Evolutionary conservation across 345 rosid species (phyloP).

Genomic region (Eucalyptus shirleyi): DNA sequence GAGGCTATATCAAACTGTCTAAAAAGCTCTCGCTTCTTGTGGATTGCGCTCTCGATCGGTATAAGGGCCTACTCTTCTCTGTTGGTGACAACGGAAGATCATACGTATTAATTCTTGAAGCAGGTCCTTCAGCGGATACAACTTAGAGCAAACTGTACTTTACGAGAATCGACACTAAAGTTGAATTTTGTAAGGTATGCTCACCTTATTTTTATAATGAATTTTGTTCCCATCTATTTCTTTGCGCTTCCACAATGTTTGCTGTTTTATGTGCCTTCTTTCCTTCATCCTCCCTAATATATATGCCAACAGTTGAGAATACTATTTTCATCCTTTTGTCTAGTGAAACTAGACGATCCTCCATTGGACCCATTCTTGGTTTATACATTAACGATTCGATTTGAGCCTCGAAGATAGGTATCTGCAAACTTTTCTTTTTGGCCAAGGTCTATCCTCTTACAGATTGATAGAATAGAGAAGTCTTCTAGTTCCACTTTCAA

Average conservation of each 20-base stretch:
- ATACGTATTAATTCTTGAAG: constrained; percentile 81
- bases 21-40: constrained; percentile 65
- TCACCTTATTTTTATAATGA: background rate
- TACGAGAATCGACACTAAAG: constrained; percentile 75
- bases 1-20: constrained; percentile 86
- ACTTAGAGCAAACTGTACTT: constrained; percentile 79
- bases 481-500: background rate
- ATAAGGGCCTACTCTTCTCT: constrained; percentile 84
- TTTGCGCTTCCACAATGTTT: background rate
- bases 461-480: background rate
- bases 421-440: background rate
- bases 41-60: constrained; percentile 85
- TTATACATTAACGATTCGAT: constrained; percentile 77
- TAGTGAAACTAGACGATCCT: constrained; percentile 90
- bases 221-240: background rate
- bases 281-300: background rate
- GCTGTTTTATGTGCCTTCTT: background rate
- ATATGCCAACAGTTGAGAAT: constrained; percentile 60
- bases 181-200: constrained; percentile 75
- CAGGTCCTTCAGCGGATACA: constrained; percentile 82
- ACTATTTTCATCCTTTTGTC: constrained; percentile 84
- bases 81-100: constrained; percentile 96
- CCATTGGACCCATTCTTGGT: constrained; percentile 90
- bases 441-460: background rate
- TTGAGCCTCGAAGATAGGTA: constrained; percentile 95